Evolutionary conservation across 2,329 filamentous ascomycete species (phyloP), one percentile per base, ranked within the genome.

Genomic region (Simplicillium sp.): DNA sequence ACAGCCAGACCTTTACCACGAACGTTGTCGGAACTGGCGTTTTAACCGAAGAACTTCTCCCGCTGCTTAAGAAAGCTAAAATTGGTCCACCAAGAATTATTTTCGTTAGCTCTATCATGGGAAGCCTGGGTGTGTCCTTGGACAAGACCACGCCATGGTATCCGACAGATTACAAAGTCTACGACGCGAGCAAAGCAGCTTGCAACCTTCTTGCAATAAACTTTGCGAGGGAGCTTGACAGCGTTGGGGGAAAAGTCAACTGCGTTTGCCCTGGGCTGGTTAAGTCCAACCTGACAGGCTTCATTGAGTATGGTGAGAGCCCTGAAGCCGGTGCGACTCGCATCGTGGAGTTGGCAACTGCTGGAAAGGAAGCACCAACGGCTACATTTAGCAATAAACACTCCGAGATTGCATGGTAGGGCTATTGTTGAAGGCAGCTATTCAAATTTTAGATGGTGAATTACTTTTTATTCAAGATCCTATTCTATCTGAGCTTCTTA

Each of bases 121-220:
- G 20, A 9, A 25, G 20, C 20, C 53, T 0, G 49, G 58, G 2
- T 48, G 42, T 49, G 12, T 44, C 57, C 0, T 44, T 48, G 1
- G 57, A 66, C 40, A 50, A 53, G 35, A 46, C 42, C 0, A 58
- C 46, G 0, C 17, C 40, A 2, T 56, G 41, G 9, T 60, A 60
- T 36, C 40, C 38, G 1, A 44, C 48, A 13, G 54, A 58, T 5
- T 57, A 52, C 36, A 60, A 55, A 29, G 50, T 53, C 1, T 69
- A 70, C 40, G 50, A 61, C 11, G 46, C 52, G 4, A 66, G 61
- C 49, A 70, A 70, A 45, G 60, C 65, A 1, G 66, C 65, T 0
- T 17, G 68, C 9, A 65, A 68, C 25, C 65, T 66, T 57, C 46
- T 69, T 3, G 52, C 50, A 28, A 14, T 59, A 3, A 55, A 59